Evolutionary conservation across 2,329 filamentous ascomycete genomes (phyloP).

Genomic region (Rhynchosporium graminicola): DNA sequence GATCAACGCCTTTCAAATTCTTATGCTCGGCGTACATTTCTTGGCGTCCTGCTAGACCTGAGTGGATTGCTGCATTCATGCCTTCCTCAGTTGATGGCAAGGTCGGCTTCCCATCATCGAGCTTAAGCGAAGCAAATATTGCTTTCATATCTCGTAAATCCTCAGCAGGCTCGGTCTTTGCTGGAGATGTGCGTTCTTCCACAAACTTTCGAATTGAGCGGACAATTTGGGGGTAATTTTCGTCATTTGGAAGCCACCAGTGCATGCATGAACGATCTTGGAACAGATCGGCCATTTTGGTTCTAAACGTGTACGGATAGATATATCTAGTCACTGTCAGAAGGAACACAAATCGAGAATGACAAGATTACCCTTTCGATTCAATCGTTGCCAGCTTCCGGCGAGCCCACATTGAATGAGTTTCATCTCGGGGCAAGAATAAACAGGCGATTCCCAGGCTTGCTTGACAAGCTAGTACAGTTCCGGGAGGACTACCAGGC

Average conservation of each 20-base stretch:
- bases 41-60: slow-evolving; percentile 23
- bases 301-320: slow-evolving; percentile 72
- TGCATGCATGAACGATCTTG: slow-evolving; percentile 67
- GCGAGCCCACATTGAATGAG: slow-evolving; percentile 76
- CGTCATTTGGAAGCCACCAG: slow-evolving; percentile 89
- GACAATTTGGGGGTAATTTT: slow-evolving; percentile 72
- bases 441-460: slow-evolving; percentile 74
- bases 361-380: slow-evolving; percentile 66
- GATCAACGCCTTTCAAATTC: slow-evolving; percentile 7
- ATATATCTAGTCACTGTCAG: slow-evolving; percentile 68
- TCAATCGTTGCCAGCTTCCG: slow-evolving; percentile 79
- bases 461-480: slow-evolving; percentile 72
- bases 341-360: slow-evolving; percentile 2
- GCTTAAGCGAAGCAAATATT: slow-evolving; percentile 65
- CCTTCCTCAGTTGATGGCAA: slow-evolving; percentile 5
- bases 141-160: slow-evolving; percentile 74
- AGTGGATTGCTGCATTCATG: slow-evolving; percentile 14
- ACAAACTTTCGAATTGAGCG: slow-evolving; percentile 79
- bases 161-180: slow-evolving; percentile 58
- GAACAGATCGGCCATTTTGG: slow-evolving; percentile 76
- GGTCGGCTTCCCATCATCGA: slow-evolving; percentile 46
- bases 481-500: slow-evolving; percentile 68
- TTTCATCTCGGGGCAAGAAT: slow-evolving; percentile 75
- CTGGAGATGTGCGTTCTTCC: slow-evolving; percentile 68
- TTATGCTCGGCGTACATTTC: slow-evolving; percentile 19